These are phyloP conservation scores for Pilobolus umbonatus DNA, from an alignment of 192 early-diverging fungal species.

Conservation along the genomic window DNA sequence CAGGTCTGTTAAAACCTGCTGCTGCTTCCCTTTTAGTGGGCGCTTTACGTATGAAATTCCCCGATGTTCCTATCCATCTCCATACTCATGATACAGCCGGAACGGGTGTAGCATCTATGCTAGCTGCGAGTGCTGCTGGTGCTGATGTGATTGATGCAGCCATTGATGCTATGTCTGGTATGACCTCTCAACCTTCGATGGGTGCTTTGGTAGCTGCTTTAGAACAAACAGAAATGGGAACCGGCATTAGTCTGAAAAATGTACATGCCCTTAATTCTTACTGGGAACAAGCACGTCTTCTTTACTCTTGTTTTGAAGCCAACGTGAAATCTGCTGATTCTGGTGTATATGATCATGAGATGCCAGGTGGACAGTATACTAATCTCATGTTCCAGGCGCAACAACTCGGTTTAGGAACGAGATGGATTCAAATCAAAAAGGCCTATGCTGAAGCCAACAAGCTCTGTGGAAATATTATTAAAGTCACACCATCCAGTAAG, in stretches of 20 bases:
- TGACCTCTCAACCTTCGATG: constrained; percentile 96
- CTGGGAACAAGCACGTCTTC: constrained; percentile 92
- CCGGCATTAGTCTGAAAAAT: constrained; percentile 76
- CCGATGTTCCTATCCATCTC: constrained; percentile 88
- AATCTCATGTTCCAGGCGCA: constrained; percentile 97
- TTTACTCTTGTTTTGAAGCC: constrained; percentile 95
- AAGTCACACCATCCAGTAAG: constrained; percentile 96
- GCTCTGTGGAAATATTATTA: constrained; percentile 92
- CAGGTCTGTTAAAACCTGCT: constrained; percentile 88
- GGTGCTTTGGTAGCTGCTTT: constrained; percentile 86
- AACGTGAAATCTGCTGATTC: constrained; percentile 85
- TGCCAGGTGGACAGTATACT: constrained; percentile 98
- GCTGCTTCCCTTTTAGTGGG: constrained; percentile 85
- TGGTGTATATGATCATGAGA: constrained; percentile 91
- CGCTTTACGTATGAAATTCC: constrained; percentile 78
- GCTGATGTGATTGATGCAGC: constrained; percentile 92
- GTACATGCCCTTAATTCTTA: constrained; percentile 84
- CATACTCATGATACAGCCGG: constrained; percentile 97
- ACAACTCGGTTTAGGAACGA: constrained; percentile 87
- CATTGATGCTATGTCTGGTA: constrained; percentile 89
- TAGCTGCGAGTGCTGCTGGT: constrained; percentile 86
- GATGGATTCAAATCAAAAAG: constrained; percentile 89
- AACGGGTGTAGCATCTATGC: constrained; percentile 90
- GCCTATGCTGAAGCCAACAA: constrained; percentile 89
- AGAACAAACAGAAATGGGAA: constrained; percentile 72